Base-by-base conservation (phyloP, 192 early-diverging fungal genomes). In the Linnemannia schmuckeri region DNA sequence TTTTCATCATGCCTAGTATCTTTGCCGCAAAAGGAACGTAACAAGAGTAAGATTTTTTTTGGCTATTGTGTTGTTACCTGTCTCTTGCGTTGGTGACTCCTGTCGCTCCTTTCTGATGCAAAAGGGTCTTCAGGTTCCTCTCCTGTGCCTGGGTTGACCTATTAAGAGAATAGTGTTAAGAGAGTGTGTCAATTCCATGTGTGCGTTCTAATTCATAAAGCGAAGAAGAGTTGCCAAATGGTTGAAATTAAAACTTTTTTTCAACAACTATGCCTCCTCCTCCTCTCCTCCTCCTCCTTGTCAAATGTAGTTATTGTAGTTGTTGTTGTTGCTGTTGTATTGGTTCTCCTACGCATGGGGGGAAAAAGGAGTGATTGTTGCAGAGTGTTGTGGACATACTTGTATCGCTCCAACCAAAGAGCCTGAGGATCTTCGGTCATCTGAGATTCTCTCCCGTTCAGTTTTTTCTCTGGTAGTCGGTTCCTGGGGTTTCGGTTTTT, bases 111-210 rank as follows among this genome's bases (percentile, higher is more conserved):
- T 87, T 87, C 24, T 81, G 79, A 41, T 87, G 85, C 72, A 87
- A 41, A 47, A 87, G 61, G 41, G 78, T 76, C 54, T 87, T 87
- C 57, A 87, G 44, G 61, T 78, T 77, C 20, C 76, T 35, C 54
- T 87, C 85, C 80, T 81, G 79, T 24, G 70, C 76, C 57, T 81
- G 85, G 17, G 85, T 87, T n/a, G 85, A 77, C 68, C 85, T 87
- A n/a, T 47, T 30, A 10, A 74, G 2, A 52, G 54, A 44, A 47
- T 1, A 33, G 9, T 74, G 41, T 10, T 17, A 72, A 35, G 37
- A 72, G 20, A 22, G 37, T 8, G 9, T 40, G 70, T 42, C 41
- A 42, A 6, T n/a, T 42, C n/a, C 41, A 38, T 40, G 70, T 42
- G 40, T 24, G 13, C 18, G 4, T 27, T 24, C 4, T 1, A n/a